phyloP scores from a whole-genome alignment of 2,329 filamentous ascomycete genomes.

The Arthroderma sp. region DNA sequence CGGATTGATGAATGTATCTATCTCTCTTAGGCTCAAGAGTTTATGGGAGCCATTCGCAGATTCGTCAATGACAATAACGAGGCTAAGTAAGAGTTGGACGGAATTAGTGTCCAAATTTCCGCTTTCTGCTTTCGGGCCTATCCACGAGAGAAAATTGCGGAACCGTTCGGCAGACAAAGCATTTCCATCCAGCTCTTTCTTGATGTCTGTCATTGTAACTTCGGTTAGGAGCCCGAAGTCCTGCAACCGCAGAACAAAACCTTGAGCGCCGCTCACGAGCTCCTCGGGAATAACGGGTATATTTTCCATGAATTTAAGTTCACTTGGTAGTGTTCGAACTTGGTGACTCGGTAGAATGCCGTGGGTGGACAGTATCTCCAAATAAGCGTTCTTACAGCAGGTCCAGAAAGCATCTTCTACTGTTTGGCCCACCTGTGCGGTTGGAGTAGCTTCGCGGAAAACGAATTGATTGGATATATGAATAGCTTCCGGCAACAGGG shows the following conservation, averaged over 20 bases:
- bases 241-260: constrained; percentile 66
- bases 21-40: constrained; percentile 63
- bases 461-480: constrained; percentile 81
- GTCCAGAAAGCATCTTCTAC: constrained; percentile 97
- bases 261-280: constrained; percentile 51
- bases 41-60: constrained; percentile 45
- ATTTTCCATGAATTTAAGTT: constrained; percentile 67
- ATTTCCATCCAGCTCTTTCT: constrained; percentile 65
- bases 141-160: constrained; percentile 72
- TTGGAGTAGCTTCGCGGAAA: constrained; percentile 81
- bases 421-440: constrained; percentile 64
- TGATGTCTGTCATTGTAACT: constrained; percentile 77
- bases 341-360: constrained; percentile 75
- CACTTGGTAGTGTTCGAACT: constrained; percentile 62
- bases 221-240: constrained; percentile 78
- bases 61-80: constrained; percentile 47
- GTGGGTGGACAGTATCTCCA: constrained; percentile 77
- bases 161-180: constrained; percentile 69
- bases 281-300: constrained; percentile 75
- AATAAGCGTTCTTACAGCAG: constrained; percentile 64
- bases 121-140: constrained; percentile 55
- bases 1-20: constrained; percentile 62
- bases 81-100: constrained; percentile 59
- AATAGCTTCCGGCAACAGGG: constrained; percentile 62
- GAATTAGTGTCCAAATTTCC: constrained; percentile 59